Evolutionary conservation across 2,329 filamentous ascomycete species (phyloP).

Genomic region (Chlorencoelia australis): DNA sequence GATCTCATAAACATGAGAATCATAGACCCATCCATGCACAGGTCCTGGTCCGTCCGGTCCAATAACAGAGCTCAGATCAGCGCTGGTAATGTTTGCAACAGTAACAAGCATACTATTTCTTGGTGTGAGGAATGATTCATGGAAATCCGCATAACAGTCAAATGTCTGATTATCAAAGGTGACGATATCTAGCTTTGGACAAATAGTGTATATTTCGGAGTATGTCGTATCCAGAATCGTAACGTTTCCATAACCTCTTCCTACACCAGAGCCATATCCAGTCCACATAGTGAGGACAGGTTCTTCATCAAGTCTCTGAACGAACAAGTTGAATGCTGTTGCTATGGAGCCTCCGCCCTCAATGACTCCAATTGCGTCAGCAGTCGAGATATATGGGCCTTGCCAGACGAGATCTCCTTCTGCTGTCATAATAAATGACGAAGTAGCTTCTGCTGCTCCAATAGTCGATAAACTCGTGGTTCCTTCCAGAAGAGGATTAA

Average conservation of each 20-base stretch:
- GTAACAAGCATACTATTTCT: background rate
- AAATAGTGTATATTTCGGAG: background rate
- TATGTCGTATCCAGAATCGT: background rate
- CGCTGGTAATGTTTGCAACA: background rate
- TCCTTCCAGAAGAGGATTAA: constrained; percentile 1
- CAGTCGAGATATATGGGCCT: background rate
- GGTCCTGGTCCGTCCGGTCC: constrained; percentile 24
- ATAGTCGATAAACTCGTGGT: background rate
- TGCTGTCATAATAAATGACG: background rate
- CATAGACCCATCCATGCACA: constrained; percentile 29
- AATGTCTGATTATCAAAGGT: background rate
- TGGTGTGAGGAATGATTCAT: background rate
- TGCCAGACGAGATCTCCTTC: constrained; percentile 1
- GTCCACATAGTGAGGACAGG: constrained; percentile 1
- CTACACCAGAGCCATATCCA: background rate
- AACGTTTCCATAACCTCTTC: background rate
- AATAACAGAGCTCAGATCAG: constrained; percentile 26
- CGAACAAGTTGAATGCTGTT: background rate
- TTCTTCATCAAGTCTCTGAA: background rate
- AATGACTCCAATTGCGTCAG: background rate
- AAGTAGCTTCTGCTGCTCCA: background rate
- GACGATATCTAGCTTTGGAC: background rate
- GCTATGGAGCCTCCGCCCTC: too few relatives aligned
- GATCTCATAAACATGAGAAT: constrained; percentile 34
- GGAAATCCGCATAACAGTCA: background rate